These are phyloP conservation scores for Phytophthora citrophthora DNA, from an alignment of 352 stramenopile genomes.

Conservation along the genomic window DNA sequence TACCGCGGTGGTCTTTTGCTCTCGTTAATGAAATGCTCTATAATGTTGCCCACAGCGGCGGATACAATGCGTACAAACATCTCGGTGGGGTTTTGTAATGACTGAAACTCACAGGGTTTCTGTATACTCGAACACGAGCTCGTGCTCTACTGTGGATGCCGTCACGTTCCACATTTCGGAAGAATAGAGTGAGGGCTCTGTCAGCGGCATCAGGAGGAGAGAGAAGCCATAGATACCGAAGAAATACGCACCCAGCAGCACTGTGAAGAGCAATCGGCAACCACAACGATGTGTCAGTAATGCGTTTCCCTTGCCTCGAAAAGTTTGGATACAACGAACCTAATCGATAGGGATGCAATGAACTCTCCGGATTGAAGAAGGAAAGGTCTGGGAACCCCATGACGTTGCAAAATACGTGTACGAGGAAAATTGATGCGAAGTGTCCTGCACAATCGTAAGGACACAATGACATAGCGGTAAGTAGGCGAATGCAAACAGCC, in stretches of 20 bases:
- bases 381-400: slow-evolving; percentile 94
- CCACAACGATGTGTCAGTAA: slow-evolving; percentile 4
- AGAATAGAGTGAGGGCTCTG: slow-evolving; percentile 81
- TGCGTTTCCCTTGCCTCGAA: neutral
- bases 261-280: slow-evolving; percentile 30
- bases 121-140: slow-evolving; percentile 51
- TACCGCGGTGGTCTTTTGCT: slow-evolving; percentile 33
- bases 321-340: slow-evolving; percentile 33
- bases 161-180: slow-evolving; percentile 86
- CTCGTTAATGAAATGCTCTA: slow-evolving; percentile 45
- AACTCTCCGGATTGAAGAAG: slow-evolving; percentile 82
- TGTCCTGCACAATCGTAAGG: slow-evolving; percentile 52
- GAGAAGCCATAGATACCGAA: slow-evolving; percentile 86
- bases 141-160: slow-evolving; percentile 47
- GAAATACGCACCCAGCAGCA: slow-evolving; percentile 83
- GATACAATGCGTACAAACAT: slow-evolving; percentile 29
- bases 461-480: neutral
- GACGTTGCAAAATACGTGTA: slow-evolving; percentile 96
- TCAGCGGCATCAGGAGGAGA: slow-evolving; percentile 74
- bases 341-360: slow-evolving; percentile 80
- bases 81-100: neutral
- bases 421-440: slow-evolving; percentile 88
- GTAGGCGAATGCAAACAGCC: neutral
- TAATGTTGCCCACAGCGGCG: slow-evolving; percentile 19
- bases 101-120: slow-evolving; percentile 40